Conservation (phyloP, 352 stramenopile genomes). For the Pythium guiyangense region DNA sequence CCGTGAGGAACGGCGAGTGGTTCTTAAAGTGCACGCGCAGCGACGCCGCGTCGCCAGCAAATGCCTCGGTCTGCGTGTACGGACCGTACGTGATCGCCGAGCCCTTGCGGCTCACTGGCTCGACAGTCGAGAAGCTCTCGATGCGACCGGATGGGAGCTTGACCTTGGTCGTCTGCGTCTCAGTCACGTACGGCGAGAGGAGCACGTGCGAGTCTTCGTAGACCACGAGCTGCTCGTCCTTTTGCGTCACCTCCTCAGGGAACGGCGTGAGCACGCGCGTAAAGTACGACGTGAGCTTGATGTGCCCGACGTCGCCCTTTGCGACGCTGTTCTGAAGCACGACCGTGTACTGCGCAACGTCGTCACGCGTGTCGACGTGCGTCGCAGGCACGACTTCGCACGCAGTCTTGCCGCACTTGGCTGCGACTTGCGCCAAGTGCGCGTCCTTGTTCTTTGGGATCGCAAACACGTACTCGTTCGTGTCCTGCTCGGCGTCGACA, state of each 20-base stretch:
- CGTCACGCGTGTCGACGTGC: conserved; percentile 20
- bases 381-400: conserved; percentile 60
- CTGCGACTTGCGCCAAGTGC: conserved; percentile 53
- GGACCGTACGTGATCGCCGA: conserved; percentile 73
- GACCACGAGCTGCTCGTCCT: conserved; percentile 82
- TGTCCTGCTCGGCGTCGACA: conserved; percentile 44
- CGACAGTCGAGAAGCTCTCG: conserved; percentile 58
- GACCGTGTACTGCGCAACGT: conserved; percentile 66
- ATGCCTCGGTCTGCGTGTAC: conserved; percentile 57
- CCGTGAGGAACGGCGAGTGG: conserved; percentile 82
- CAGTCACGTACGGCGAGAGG: conserved; percentile 66
- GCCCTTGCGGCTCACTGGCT: conserved; percentile 67
- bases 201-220: conserved; percentile 68
- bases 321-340: conserved; percentile 56
- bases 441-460: conserved; percentile 50
- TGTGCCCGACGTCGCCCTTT: conserved; percentile 36
- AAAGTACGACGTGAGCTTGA: conserved; percentile 81
- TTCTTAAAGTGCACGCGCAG: conserved; percentile 84
- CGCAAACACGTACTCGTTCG: conserved; percentile 57
- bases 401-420: conserved; percentile 67
- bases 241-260: conserved; percentile 71
- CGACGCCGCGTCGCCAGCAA: conserved; percentile 25
- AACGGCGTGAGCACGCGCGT: conserved; percentile 78
- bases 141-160: conserved; percentile 78
- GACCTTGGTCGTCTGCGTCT: conserved; percentile 81